Base-by-base conservation (phyloP, 495 filamentous ascomycete species). In the Penicillium lagena region DNA sequence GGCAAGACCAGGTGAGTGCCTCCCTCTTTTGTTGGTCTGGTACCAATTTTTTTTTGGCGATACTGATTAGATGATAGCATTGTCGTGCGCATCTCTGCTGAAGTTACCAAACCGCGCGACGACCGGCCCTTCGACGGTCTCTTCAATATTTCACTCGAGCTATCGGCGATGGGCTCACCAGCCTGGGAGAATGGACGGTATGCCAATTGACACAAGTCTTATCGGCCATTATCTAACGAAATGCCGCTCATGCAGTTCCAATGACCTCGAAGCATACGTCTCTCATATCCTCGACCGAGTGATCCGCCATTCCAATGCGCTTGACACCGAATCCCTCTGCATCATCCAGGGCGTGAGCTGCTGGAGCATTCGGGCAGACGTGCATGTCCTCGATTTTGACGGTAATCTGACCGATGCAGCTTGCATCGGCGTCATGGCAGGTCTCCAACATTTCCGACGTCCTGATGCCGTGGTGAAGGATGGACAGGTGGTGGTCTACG, bases 251-350 rank as follows among this genome's bases (percentile, higher is more conserved):
- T 44, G 29, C 46, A 82, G 79, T 46, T 83, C 82, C 43, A 86
- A 81, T 41, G 85, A 90, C 40, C 77, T 81, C 31, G 93, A 98
- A 69, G 70, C 86, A 1, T 77, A 93, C 42, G 80, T 96, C 35
- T 86, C 90, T 9, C 83, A 90, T 32, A 74, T 90, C 39, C 83
- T 98, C 31, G 93, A 98, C 65, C 90, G 94, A 54, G 83, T 94
- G 12, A 80, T 98, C 47, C 91, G 94, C 27, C 87, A 91, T 37
- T 95, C 89, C 7, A 81, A 80, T 48, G 93, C 93, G 9, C 76
- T 98, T 17, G 90, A 96, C 59, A 95, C 89, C 27, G 93, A 98
- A 68, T 94, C 89, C 1, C 78, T 98, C 28, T 98, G 93, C 61
- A 87, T 98, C 11, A 66, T 97, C 15, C 89, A 93, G 17, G 89